A percentile compares a stretch with the other conserved stretches of the same genome.
These are phyloP conservation scores for Apium graveolens DNA, from an alignment of 129 eudicot genomes.

Conservation along the genomic window DNA sequence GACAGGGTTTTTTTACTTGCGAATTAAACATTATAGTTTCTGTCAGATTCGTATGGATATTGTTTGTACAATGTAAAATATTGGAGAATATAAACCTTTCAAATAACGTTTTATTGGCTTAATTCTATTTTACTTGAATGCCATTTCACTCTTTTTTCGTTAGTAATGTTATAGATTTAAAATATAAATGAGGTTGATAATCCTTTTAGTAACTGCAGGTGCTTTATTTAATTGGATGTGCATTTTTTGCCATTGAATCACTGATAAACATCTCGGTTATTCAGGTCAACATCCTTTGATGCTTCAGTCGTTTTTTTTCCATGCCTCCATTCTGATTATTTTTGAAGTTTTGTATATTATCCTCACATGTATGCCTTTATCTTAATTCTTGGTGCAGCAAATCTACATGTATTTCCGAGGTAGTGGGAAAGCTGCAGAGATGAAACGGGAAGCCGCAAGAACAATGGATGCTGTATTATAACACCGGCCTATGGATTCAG, in stretches of 20 bases:
- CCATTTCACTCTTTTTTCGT: no score
- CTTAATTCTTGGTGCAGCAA: constrained; percentile 48
- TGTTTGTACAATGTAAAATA: no score
- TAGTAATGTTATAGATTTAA: no score
- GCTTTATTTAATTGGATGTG: constrained; percentile 70
- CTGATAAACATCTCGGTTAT: constrained; percentile 88
- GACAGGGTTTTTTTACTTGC: no score
- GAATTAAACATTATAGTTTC: no score
- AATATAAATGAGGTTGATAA: background rate
- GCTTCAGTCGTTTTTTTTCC: background rate
- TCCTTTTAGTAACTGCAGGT: constrained; percentile 34
- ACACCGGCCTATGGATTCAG: background rate
- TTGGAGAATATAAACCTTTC: no score
- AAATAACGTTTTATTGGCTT: no score
- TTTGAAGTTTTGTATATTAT: background rate
- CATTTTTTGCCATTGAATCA: constrained; percentile 59
- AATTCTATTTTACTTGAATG: no score
- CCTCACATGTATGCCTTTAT: background rate
- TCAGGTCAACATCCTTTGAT: constrained; percentile 46
- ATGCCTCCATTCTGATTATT: background rate
- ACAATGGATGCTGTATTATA: constrained; percentile 53
- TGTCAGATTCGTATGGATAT: no score
- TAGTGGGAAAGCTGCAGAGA: constrained; percentile 74
- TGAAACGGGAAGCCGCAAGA: constrained; percentile 76
- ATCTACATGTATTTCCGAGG: constrained; percentile 89